A percentile compares a stretch with the other conserved stretches of the same genome.
Evolutionary conservation across 257 asterid species (phyloP).

Genomic region (Forsythia suspensa): DNA sequence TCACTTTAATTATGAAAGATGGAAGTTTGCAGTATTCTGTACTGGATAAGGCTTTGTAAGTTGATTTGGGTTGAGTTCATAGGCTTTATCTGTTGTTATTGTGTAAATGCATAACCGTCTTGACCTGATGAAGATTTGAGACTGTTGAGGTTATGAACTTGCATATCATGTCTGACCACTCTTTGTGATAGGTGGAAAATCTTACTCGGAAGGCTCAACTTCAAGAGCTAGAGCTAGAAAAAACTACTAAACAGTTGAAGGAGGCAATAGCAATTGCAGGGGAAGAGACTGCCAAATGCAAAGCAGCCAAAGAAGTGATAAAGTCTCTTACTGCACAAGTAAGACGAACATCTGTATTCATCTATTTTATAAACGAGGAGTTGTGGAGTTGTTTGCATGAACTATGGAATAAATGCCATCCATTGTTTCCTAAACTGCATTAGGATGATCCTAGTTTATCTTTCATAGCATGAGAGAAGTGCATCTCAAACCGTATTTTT

Average conservation of each 20-base stretch:
- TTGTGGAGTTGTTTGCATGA: slow-evolving; percentile 12
- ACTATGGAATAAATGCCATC: not conserved
- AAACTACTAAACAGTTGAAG: slow-evolving; percentile 73
- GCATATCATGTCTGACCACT: slow-evolving; percentile 15
- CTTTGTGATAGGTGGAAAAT: slow-evolving; percentile 62
- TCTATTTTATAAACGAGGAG: slow-evolving; percentile 19
- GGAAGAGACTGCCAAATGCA: slow-evolving; percentile 94
- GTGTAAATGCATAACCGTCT: not conserved
- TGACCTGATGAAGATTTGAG: slow-evolving; percentile 5
- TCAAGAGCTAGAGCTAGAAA: slow-evolving; percentile 82
- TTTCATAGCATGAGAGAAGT: not conserved
- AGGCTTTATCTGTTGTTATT: slow-evolving; percentile 13
- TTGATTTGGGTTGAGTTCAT: slow-evolving; percentile 2
- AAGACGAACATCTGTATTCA: slow-evolving; percentile 28
- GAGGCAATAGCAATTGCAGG: slow-evolving; percentile 85
- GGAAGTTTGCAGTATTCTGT: slow-evolving; percentile 12
- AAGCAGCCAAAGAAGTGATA: slow-evolving; percentile 98
- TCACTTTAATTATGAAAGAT: not conserved
- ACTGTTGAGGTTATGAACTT: slow-evolving; percentile 7
- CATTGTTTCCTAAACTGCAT: slow-evolving; percentile 4
- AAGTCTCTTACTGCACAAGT: slow-evolving; percentile 94
- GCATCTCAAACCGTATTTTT: not conserved
- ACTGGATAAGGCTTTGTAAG: slow-evolving; percentile 14
- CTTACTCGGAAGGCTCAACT: slow-evolving; percentile 74
- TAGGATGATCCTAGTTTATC: not conserved